A percentile compares a stretch with the other conserved stretches of the same genome.
These are phyloP conservation scores for Eutypa lata DNA, from an alignment of 2,329 filamentous ascomycete genomes.

Conservation along the genomic window DNA sequence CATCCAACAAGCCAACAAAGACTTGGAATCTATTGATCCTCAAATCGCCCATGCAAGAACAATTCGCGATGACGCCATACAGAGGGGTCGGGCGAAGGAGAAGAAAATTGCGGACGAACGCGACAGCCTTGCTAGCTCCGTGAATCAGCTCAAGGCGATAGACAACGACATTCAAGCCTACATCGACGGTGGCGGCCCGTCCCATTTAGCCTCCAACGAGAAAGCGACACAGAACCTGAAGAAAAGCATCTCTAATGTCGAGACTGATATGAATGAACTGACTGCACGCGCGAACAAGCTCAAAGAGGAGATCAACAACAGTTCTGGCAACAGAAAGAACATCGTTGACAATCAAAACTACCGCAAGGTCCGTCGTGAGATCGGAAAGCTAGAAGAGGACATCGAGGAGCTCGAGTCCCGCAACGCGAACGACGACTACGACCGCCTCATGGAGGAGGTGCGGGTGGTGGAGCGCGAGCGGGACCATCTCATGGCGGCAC, in stretches of 20 bases:
- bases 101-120: constrained; percentile 68
- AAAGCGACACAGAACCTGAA: constrained; percentile 63
- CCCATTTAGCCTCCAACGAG: constrained; percentile 68
- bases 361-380: constrained; percentile 67
- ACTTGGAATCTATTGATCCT: constrained; percentile 72
- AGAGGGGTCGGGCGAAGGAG: constrained; percentile 69
- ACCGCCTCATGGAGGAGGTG: constrained; percentile 69
- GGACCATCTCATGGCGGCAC: constrained; percentile 68
- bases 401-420: constrained; percentile 73
- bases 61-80: constrained; percentile 72
- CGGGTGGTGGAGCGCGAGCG: constrained; percentile 63
- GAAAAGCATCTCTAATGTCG: constrained; percentile 59
- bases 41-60: constrained; percentile 72
- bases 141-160: constrained; percentile 73
- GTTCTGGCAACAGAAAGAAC: constrained; percentile 78
- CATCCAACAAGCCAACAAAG: constrained; percentile 67
- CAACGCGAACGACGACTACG: constrained; percentile 79
- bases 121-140: constrained; percentile 67
- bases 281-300: constrained; percentile 73
- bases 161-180: constrained; percentile 80
- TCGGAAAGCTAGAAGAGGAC: constrained; percentile 65
- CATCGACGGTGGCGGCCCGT: constrained; percentile 68
- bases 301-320: constrained; percentile 72
- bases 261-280: constrained; percentile 65
- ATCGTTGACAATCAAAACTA: constrained; percentile 88